Conservation (phyloP, 306 rosid genomes). For the Vigna angularis region DNA sequence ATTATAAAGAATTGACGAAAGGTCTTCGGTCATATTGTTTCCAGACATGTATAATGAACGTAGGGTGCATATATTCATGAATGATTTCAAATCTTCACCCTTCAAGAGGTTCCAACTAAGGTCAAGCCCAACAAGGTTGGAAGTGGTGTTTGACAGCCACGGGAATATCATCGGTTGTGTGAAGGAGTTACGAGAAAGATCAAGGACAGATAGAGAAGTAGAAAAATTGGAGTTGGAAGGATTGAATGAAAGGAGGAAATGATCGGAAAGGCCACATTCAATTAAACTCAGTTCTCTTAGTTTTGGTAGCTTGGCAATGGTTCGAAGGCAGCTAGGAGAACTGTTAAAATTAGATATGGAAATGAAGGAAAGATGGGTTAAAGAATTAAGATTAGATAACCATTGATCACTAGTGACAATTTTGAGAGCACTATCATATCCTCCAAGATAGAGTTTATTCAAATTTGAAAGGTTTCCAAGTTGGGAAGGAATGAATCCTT, state of each 20-base stretch:
- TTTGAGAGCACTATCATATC: background rate
- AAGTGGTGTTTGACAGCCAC: conserved; percentile 32
- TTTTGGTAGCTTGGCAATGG: background rate
- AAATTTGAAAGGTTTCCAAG: background rate
- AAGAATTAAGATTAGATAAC: conserved; percentile 43
- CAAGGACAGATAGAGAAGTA: conserved; percentile 7
- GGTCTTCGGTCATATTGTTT: too few relatives aligned
- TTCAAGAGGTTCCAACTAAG: background rate
- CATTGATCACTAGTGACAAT: conserved; percentile 22
- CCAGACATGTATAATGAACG: too few relatives aligned
- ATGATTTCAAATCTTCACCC: too few relatives aligned
- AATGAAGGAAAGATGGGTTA: conserved; percentile 36
- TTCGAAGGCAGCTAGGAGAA: conserved; percentile 14
- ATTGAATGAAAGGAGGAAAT: background rate
- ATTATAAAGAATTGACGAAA: too few relatives aligned
- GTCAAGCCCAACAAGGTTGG: background rate
- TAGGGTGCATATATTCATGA: too few relatives aligned
- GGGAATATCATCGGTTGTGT: conserved; percentile 25
- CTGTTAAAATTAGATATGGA: background rate
- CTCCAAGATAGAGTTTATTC: background rate
- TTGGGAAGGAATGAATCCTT: background rate
- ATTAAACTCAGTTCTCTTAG: too few relatives aligned
- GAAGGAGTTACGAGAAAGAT: background rate
- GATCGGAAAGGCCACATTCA: too few relatives aligned
- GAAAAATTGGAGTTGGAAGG: conserved; percentile 29